phyloP scores from a whole-genome alignment of 139 green algal species.

The Micractinium conductrix region DNA sequence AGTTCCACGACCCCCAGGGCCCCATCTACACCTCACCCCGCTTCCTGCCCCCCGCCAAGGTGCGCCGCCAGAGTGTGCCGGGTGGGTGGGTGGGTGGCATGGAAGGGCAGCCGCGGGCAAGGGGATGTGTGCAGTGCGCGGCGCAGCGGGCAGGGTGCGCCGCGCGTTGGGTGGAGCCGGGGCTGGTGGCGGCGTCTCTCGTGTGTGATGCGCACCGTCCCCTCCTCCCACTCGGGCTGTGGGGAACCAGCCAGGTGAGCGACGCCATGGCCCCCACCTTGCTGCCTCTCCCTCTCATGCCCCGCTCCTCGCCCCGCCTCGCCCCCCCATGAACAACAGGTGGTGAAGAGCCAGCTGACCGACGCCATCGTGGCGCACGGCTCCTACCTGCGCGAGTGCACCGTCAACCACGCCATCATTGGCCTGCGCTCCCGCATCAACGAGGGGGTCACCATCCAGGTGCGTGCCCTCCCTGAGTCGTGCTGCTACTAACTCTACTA shows the following conservation, averaged over 20 bases:
- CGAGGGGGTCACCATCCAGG: slow-evolving; percentile 64
- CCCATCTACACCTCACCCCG: slow-evolving; percentile 99
- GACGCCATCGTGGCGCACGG: slow-evolving; percentile 89
- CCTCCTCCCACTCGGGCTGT: too few species aligned
- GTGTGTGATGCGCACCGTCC: too few species aligned
- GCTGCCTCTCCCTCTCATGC: not conserved
- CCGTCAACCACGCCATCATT: slow-evolving; percentile 91
- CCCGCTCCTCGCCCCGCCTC: not conserved
- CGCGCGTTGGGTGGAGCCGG: too few species aligned
- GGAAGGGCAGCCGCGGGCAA: too few species aligned
- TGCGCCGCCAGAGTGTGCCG: too few species aligned
- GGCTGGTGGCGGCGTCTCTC: too few species aligned
- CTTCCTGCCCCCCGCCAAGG: slow-evolving; percentile 95
- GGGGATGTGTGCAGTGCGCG: too few species aligned
- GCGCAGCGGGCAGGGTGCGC: too few species aligned
- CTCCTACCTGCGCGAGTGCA: slow-evolving; percentile 79
- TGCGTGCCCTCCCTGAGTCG: not conserved
- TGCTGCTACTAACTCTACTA: too few species aligned
- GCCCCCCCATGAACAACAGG: slow-evolving; percentile 78
- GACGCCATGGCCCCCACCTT: too few species aligned
- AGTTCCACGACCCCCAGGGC: slow-evolving; percentile 97
- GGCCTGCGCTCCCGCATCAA: slow-evolving; percentile 86
- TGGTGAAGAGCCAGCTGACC: slow-evolving; percentile 71
- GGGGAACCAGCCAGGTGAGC: too few species aligned
- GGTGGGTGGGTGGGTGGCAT: too few species aligned